Conservation (phyloP, 306 rosid species). For the Rosa lucieae region DNA sequence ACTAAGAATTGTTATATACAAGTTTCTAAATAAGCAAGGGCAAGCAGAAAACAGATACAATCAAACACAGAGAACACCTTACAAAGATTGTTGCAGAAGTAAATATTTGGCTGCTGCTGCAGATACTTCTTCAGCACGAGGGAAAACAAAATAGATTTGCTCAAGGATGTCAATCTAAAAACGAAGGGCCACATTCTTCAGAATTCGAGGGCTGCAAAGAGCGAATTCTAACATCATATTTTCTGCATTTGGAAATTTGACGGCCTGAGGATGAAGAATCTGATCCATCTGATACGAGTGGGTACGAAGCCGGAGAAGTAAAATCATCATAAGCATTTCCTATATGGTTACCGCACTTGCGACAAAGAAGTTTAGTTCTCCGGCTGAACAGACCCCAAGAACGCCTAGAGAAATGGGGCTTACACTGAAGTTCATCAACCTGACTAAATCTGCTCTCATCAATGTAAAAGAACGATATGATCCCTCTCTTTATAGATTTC, state of each 20-base stretch:
- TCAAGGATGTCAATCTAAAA: conserved; percentile 29
- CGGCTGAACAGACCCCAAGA: conserved; percentile 76
- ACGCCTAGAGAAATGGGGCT: conserved; percentile 65
- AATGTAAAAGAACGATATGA: conserved; percentile 71
- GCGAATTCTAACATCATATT: conserved; percentile 69
- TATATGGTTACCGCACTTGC: conserved; percentile 75
- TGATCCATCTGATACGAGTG: conserved; percentile 41
- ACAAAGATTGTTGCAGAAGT: conserved; percentile 11
- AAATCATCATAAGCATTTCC: conserved; percentile 55
- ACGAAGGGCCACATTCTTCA: conserved; percentile 35
- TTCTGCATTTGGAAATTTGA: conserved; percentile 35
- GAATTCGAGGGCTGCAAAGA: conserved; percentile 84
- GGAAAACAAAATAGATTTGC: conserved; percentile 15
- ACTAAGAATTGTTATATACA: conserved; percentile 28
- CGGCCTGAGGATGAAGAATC: conserved; percentile 48
- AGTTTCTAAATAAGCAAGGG: background rate
- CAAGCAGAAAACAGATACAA: conserved; percentile 24
- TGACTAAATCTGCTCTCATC: conserved; percentile 77
- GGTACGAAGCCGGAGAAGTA: conserved; percentile 36
- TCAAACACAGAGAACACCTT: conserved; percentile 7
- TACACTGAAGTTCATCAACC: conserved; percentile 69
- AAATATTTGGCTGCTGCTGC: conserved; percentile 10
- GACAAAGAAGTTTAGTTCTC: conserved; percentile 79
- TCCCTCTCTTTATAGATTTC: conserved; percentile 81
- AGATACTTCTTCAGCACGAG: conserved; percentile 12